These are phyloP conservation scores for Daldinia eschscholtzii DNA, from an alignment of 2,329 filamentous ascomycete species.

Conservation along the genomic window DNA sequence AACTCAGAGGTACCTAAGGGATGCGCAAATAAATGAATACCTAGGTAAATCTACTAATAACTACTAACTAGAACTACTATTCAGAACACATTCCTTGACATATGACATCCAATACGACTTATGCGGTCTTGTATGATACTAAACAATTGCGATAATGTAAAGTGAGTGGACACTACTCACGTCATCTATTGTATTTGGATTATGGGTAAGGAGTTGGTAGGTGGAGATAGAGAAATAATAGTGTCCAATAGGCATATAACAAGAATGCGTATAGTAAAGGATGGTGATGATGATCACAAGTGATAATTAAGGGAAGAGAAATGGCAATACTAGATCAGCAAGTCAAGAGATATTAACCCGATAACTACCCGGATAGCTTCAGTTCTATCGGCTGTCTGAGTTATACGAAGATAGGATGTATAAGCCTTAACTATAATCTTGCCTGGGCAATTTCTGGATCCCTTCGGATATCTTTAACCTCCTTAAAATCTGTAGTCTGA, in stretches of 20 bases:
- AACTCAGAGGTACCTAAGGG: not conserved
- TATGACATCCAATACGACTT: not conserved
- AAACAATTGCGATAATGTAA: not conserved
- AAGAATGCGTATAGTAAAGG: too few species aligned
- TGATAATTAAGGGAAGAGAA: too few species aligned
- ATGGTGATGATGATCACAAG: too few species aligned
- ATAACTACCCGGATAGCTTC: not conserved
- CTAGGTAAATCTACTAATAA: not conserved
- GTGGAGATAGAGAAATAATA: not conserved
- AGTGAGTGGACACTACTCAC: not conserved
- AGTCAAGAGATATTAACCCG: not conserved
- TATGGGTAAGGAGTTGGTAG: not conserved
- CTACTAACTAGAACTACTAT: not conserved
- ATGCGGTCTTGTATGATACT: not conserved
- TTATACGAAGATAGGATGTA: not conserved
- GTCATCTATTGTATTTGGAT: not conserved
- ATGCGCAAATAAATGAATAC: not conserved
- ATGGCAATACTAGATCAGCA: not conserved
- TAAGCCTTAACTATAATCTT: slow-evolving; percentile 9
- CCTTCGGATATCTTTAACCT: slow-evolving; percentile 32
- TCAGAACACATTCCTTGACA: not conserved
- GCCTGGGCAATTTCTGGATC: slow-evolving; percentile 17
- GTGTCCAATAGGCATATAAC: not conserved
- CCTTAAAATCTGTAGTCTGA: slow-evolving; percentile 46
- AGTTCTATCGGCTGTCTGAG: not conserved